Evolutionary conservation across 208 protist genomes (phyloP).

Genomic region (Angomonas ambiguus): DNA sequence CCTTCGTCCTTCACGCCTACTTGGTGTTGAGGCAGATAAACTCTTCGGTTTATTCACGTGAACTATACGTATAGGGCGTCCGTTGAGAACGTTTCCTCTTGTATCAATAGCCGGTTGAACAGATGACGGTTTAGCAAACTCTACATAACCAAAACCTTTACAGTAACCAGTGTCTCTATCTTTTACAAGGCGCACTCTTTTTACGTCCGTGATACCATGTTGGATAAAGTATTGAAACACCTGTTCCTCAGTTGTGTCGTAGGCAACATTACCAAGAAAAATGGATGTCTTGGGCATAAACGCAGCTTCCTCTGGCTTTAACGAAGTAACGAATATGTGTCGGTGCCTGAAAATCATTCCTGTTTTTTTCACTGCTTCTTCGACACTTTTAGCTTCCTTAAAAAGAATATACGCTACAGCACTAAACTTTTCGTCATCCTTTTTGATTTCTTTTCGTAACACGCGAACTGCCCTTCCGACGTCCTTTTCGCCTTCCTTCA

Average conservation of each 20-base stretch:
- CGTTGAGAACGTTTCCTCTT: constrained; percentile 59
- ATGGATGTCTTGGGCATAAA: constrained; percentile 85
- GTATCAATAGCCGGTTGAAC: constrained; percentile 62
- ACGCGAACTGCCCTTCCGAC: constrained; percentile 77
- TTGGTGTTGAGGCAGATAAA: constrained; percentile 39
- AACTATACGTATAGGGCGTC: constrained; percentile 75
- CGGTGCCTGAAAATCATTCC: constrained; percentile 69
- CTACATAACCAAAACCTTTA: constrained; percentile 91
- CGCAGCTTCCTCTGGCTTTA: constrained; percentile 51
- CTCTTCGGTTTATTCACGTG: constrained; percentile 86
- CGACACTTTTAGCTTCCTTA: constrained; percentile 13
- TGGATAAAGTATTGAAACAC: constrained; percentile 83
- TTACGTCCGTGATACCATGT: constrained; percentile 73
- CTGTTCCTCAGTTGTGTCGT: constrained; percentile 75
- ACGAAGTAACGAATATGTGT: constrained; percentile 79
- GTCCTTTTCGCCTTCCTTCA: constrained; percentile 24
- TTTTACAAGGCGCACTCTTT: constrained; percentile 78
- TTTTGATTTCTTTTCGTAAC: constrained; percentile 80
- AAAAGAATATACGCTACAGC: constrained; percentile 88
- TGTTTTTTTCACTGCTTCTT: constrained; percentile 50
- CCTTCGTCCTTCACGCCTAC: constrained; percentile 62
- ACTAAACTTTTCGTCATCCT: constrained; percentile 64
- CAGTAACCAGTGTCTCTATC: constrained; percentile 74
- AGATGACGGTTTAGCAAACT: constrained; percentile 55
- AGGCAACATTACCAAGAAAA: constrained; percentile 87